These are phyloP conservation scores for Coniochaeta sp. DNA, from an alignment of 2,329 filamentous ascomycete genomes.

Conservation along the genomic window DNA sequence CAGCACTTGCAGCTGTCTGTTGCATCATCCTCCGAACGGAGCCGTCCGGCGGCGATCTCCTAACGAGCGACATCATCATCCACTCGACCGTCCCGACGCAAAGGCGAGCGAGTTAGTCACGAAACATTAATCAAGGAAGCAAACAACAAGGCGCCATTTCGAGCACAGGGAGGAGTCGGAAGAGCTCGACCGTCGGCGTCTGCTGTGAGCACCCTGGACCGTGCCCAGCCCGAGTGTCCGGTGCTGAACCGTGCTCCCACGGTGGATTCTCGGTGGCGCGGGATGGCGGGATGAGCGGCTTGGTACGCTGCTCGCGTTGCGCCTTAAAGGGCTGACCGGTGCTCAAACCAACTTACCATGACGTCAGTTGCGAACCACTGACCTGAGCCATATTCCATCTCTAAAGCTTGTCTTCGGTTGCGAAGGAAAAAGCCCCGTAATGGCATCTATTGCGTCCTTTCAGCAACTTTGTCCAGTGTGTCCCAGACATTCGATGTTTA, in stretches of 20 bases:
- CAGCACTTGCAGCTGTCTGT: neutral
- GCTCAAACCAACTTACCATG: neutral
- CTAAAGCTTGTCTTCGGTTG: neutral
- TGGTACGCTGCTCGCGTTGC: neutral
- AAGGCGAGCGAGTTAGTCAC: neutral
- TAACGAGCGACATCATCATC: neutral
- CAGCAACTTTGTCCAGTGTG: neutral
- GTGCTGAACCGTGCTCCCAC: neutral
- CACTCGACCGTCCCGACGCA: neutral
- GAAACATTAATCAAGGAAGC: neutral
- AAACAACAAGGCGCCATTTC: neutral
- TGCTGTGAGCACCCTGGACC: neutral
- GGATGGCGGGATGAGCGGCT: slow-evolving; percentile 4
- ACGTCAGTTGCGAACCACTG: neutral
- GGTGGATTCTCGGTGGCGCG: slow-evolving; percentile 10
- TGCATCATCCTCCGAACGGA: neutral
- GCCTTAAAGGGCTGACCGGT: neutral
- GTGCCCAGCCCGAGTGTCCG: neutral
- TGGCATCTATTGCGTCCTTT: neutral
- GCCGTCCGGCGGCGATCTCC: neutral
- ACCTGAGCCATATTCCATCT: too few species aligned
- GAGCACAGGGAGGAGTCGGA: neutral
- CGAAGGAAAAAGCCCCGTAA: neutral
- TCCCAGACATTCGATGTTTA: neutral
- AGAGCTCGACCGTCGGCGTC: neutral